Base-by-base conservation (phyloP, 495 filamentous ascomycete genomes). In the Letharia lupina region DNA sequence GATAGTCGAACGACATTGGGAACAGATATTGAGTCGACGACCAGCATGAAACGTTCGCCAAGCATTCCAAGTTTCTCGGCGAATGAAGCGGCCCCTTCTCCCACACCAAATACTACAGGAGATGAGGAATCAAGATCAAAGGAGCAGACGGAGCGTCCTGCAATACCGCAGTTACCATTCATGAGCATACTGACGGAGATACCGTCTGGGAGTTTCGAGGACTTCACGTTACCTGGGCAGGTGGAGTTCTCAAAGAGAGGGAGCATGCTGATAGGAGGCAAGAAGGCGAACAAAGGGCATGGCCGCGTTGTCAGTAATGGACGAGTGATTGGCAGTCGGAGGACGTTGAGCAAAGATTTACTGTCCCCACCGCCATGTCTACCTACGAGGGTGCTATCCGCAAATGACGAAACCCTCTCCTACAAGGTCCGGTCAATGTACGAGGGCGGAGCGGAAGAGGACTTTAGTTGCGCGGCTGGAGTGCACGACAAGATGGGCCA, bases 381-480 rank as follows among this genome's bases (percentile, higher is more conserved):
- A 69, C 77, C 64, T 67, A 65, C 67, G 39, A 71, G 79, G 62
- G 67, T 87, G 54, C 76, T 90, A 62, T 92, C 92, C 61, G 83
- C 88, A 37, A 91, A 96, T 71, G 86, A 92, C 69, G 90, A 91
- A 74, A 87, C 86, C 81, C 82, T 95, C 71, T 95, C 91, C 68
- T 86, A 88, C 74, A 90, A 91, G 75, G 91, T 96, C 67, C 87
- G 92, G 71, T 85, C 91, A 69, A 92, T 96, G 90, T 96, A 96
- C 78, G 89, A 91, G 75, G 85, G 85, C 70, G 89, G 87, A 7
- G 78, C 81, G 48, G 85, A 85, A 52, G 78, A 78, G 31, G 82
- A 81, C 28, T 81, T 75, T 5, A 82, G 82, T 50, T 79, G 78
- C 52, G 82, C 82, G 9, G 33, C 48, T 23, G 59, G 45, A 37